Conservation (phyloP, 768 basidiomycete genomes). For the Amanita jacksonii region DNA sequence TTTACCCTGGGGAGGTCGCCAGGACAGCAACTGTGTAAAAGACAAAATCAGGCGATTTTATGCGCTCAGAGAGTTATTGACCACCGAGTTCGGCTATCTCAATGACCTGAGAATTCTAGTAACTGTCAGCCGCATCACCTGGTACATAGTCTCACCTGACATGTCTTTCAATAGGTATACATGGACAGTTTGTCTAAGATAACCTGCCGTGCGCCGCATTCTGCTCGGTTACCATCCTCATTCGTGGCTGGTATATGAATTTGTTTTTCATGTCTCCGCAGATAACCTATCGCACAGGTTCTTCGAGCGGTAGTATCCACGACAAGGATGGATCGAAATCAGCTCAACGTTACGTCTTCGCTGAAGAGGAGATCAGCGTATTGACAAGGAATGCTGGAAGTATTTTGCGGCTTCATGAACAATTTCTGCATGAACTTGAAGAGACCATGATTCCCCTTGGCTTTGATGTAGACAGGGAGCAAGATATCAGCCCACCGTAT, state of each 20-base stretch:
- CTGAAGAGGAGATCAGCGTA: constrained; percentile 44
- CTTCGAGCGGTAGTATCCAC: constrained; percentile 16
- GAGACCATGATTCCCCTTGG: constrained; percentile 42
- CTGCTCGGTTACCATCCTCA: constrained; percentile 30
- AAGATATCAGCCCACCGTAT: constrained; percentile 10
- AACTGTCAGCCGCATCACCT: constrained; percentile 35
- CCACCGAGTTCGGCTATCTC: constrained; percentile 79
- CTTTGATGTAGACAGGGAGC: constrained; percentile 26
- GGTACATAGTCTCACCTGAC: constrained; percentile 4
- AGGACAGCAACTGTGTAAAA: constrained; percentile 20
- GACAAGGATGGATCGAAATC: constrained; percentile 23
- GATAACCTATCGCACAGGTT: constrained; percentile 20
- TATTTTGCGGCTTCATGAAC: constrained; percentile 59
- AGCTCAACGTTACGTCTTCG: constrained; percentile 41
- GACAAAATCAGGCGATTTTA: constrained; percentile 51
- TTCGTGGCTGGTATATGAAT: constrained; percentile 37
- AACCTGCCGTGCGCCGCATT: constrained; percentile 28
- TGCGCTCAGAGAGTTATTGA: constrained; percentile 75
- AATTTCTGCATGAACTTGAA: constrained; percentile 48
- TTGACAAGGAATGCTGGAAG: constrained; percentile 62
- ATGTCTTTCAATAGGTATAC: constrained; percentile 41
- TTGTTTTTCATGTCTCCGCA: too few species aligned
- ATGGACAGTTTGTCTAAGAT: constrained; percentile 47
- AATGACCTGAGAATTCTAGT: constrained; percentile 71
- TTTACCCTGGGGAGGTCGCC: neutral